These are phyloP conservation scores for Malassezia psittaci DNA, from an alignment of 1,284 basidiomycete genomes.

Conservation along the genomic window DNA sequence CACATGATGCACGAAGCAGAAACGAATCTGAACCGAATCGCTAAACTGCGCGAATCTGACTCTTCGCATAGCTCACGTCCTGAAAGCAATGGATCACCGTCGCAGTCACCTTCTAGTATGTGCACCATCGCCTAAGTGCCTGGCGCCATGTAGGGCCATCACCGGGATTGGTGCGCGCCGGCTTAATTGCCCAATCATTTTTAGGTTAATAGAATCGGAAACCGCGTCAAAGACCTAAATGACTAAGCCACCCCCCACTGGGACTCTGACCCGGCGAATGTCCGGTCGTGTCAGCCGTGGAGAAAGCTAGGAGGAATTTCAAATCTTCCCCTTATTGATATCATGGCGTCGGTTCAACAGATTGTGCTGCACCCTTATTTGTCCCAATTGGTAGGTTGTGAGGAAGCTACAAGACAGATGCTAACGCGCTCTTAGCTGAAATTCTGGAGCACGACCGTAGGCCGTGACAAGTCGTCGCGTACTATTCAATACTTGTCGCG, in stretches of 20 bases:
- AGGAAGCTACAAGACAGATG: not conserved
- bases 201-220: too few species aligned
- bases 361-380: slow-evolving; percentile 46
- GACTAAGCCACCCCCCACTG: not conserved
- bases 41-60: too few species aligned
- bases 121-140: too few species aligned
- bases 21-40: too few species aligned
- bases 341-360: slow-evolving; percentile 45
- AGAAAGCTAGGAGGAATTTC: not conserved
- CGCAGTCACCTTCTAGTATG: too few species aligned
- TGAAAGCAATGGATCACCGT: too few species aligned
- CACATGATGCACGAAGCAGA: too few species aligned
- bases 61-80: too few species aligned
- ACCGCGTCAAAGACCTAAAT: not conserved
- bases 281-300: not conserved
- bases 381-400: slow-evolving; percentile 30
- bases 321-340: not conserved
- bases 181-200: too few species aligned
- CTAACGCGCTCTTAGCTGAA: slow-evolving; percentile 24
- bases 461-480: slow-evolving; percentile 64
- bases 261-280: not conserved
- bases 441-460: slow-evolving; percentile 48
- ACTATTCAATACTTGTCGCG: slow-evolving; percentile 84
- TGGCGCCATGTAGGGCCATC: too few species aligned
- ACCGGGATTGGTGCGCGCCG: too few species aligned